Base-by-base conservation (phyloP, 179 eudicot genomes). In the Corrigiola litoralis region DNA sequence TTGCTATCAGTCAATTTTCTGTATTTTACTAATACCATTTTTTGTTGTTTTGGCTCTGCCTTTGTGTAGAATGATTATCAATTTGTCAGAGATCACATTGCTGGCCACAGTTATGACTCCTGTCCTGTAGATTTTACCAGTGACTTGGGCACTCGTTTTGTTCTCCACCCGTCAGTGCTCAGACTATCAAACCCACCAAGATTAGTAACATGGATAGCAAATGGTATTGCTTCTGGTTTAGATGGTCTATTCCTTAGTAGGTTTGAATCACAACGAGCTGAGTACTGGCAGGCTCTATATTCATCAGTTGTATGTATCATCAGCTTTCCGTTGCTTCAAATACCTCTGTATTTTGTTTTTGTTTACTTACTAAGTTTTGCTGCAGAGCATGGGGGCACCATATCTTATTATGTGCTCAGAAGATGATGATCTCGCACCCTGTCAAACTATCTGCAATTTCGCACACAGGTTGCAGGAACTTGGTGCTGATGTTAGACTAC, bases 241-340 rank as follows among this genome's bases (percentile, higher is more conserved):
- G 99, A 95, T 64, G 72, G 91, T 61, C 74, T 95, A 45, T 95
- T 91, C 75, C 86, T 86, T 40, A 79, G 76, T 78, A 88, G 80
- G 75, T 91, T 95, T 70, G 99, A 95, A 76, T 72, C 87, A 45
- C 96, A 91, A 33, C 92, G 96, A 49, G 97, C 97, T 51, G 99
- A 91, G 51, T 95, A 82, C 78, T 95, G 99, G 99, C 96, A 88
- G 81, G 88, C 96, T 76, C 74, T 95, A 32, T 91, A 95, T 65
- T 72, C 97, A 29, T 81, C 97, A 47, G 84, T 87, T 42, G 99
- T 95, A 78, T 78, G 95, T 82, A 70, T 58, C 60, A 28, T 74
- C 60, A 24, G 32, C 18, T 42, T 33, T 59, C 18, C 37, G 7
- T 24, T 27, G 13, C 29, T 66, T 47, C 20, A n/a, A 32, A 51